Percentiles rank a stretch among this genome's conserved stretches.
phyloP scores from a whole-genome alignment of 805 yeast genomes.

The Suhomyces sp. region DNA sequence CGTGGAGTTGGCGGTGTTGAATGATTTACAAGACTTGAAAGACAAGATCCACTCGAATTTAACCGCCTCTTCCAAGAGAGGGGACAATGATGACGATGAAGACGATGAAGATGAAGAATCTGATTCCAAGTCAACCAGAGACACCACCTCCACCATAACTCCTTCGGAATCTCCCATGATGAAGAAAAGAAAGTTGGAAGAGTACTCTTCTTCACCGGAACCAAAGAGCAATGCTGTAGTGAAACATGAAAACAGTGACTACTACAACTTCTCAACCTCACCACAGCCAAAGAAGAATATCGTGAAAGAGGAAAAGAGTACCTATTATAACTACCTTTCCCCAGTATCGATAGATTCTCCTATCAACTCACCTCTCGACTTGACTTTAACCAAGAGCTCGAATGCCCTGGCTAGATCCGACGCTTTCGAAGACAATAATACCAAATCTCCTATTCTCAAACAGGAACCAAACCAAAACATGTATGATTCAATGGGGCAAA shows the following conservation, averaged over 20 bases:
- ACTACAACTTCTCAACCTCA: too few relatives aligned
- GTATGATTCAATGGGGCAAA: slow-evolving; percentile 42
- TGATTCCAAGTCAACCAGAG: slow-evolving; percentile 6
- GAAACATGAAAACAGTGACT: neutral
- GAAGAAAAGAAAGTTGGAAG: slow-evolving; percentile 15
- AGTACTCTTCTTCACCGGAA: too few relatives aligned
- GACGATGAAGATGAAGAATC: slow-evolving; percentile 14
- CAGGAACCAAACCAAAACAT: slow-evolving; percentile 2
- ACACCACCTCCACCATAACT: neutral
- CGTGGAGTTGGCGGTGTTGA: slow-evolving; percentile 11
- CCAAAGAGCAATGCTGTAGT: neutral
- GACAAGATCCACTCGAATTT: slow-evolving; percentile 27
- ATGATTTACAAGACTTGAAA: slow-evolving; percentile 23
- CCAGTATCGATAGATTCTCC: slow-evolving; percentile 45
- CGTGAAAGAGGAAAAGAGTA: slow-evolving; percentile 5
- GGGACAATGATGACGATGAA: slow-evolving; percentile 10
- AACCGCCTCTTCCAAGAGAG: slow-evolving; percentile 11
- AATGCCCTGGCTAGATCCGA: slow-evolving; percentile 5
- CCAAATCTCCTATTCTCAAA: slow-evolving; percentile 3
- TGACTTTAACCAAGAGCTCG: slow-evolving; percentile 23
- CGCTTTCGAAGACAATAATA: neutral
- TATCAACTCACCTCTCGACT: slow-evolving; percentile 38
- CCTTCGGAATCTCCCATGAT: slow-evolving; percentile 3
- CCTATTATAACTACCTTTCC: slow-evolving; percentile 38
- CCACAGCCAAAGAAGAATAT: neutral